Percentiles rank a stretch among this genome's conserved stretches.
phyloP scores from a whole-genome alignment of 2,329 filamentous ascomycete genomes.

The Paracamarosporium sp. region DNA sequence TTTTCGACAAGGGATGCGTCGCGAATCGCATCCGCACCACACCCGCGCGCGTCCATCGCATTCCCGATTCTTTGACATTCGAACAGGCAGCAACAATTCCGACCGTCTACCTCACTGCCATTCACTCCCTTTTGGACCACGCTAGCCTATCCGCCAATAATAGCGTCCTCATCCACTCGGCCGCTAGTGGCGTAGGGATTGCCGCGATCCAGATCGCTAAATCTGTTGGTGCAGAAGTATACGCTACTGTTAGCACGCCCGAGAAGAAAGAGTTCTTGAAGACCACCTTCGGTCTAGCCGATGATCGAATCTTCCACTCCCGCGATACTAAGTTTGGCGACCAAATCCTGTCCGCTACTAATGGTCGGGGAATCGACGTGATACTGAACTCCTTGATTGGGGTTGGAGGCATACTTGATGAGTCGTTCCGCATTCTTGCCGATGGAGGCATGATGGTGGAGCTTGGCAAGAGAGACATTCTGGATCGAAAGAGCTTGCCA shows the following conservation, averaged over 20 bases:
- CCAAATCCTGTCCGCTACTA: constrained; percentile 28
- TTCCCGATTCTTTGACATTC: constrained; percentile 15
- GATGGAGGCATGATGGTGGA: constrained; percentile 24
- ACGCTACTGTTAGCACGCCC: no score
- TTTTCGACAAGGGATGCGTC: constrained; percentile 1
- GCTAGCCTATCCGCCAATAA: no score
- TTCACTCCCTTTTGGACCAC: constrained; percentile 29
- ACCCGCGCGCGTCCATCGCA: no score
- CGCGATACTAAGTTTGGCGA: constrained; percentile 29
- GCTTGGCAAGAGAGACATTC: constrained; percentile 27
- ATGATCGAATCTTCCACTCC: constrained; percentile 39
- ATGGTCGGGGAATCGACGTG: constrained; percentile 42
- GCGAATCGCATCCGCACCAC: no score
- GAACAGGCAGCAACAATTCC: constrained; percentile 20
- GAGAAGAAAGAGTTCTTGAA: constrained; percentile 26
- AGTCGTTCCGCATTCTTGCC: constrained; percentile 55
- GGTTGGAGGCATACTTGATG: constrained; percentile 33
- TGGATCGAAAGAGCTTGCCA: constrained; percentile 10
- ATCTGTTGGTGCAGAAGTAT: no score
- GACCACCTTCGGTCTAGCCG: constrained; percentile 21
- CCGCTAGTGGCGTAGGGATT: no score
- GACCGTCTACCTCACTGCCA: constrained; percentile 2
- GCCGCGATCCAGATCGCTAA: no score
- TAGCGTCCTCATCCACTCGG: no score
- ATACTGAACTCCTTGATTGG: constrained; percentile 40